phyloP scores from a whole-genome alignment of 2,329 filamentous ascomycete genomes.

The Colletotrichum caudatum region DNA sequence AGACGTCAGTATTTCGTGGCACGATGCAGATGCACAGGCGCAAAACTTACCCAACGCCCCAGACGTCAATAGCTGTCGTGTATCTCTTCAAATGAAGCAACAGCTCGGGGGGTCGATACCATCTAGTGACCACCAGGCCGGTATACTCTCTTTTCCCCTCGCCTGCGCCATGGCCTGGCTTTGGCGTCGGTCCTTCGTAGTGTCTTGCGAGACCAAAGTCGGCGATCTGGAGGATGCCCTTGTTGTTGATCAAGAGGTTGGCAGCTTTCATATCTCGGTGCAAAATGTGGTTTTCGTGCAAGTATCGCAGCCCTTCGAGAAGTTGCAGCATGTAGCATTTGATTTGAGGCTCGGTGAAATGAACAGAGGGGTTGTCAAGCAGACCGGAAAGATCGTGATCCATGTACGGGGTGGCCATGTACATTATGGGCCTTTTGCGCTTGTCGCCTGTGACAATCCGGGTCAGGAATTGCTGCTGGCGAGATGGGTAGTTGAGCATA shows the following conservation, averaged over 20 bases:
- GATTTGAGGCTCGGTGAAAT: constrained; percentile 89
- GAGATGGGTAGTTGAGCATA: constrained; percentile 16
- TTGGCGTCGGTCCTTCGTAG: constrained; percentile 87
- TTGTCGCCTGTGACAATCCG: constrained; percentile 70
- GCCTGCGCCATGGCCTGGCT: constrained; percentile 82
- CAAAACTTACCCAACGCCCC: constrained; percentile 87
- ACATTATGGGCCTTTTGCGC: constrained; percentile 87
- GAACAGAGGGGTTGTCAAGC: constrained; percentile 92
- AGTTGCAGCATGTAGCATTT: constrained; percentile 98
- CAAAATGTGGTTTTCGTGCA: constrained; percentile 90
- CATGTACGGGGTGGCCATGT: constrained; percentile 99
- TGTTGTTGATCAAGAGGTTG: constrained; percentile 95
- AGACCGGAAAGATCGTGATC: constrained; percentile 98
- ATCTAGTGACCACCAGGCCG: constrained; percentile 94
- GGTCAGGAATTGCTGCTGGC: constrained; percentile 44
- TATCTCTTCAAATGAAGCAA: constrained; percentile 89
- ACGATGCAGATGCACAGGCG: constrained; percentile 12
- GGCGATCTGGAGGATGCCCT: constrained; percentile 92
- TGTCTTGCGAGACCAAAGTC: constrained; percentile 96
- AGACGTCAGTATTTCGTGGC: constrained; percentile 43
- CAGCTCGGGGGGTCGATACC: constrained; percentile 96
- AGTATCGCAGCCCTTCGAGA: constrained; percentile 87
- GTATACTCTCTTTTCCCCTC: constrained; percentile 93
- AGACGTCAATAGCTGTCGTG: constrained; percentile 98
- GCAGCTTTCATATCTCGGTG: constrained; percentile 99